Conservation (phyloP, 805 yeast genomes). For the Cyberlindnera sargentensis region DNA sequence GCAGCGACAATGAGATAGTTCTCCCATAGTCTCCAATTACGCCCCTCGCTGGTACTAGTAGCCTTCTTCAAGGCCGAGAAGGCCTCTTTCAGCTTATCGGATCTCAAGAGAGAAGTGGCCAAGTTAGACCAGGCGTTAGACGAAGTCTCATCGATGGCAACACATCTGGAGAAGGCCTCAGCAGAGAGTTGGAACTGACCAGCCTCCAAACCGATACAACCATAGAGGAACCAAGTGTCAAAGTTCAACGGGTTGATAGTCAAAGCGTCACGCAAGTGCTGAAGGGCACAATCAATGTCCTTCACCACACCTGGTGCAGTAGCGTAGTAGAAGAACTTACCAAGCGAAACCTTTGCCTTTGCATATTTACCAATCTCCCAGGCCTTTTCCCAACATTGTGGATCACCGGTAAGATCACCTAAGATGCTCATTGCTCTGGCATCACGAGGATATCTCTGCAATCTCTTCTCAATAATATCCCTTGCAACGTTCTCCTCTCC, state of each 20-base stretch:
- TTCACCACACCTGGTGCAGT: conserved; percentile 53
- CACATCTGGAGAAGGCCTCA: conserved; percentile 89
- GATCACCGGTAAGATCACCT: conserved; percentile 80
- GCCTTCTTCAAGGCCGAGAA: conserved; percentile 82
- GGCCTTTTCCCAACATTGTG: conserved; percentile 70
- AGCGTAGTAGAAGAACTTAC: conserved; percentile 66
- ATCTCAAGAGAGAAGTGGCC: conserved; percentile 66
- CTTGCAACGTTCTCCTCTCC: conserved; percentile 69
- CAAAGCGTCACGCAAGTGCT: conserved; percentile 69
- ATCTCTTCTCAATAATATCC: conserved; percentile 45
- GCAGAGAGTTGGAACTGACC: conserved; percentile 70
- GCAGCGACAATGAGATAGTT: conserved; percentile 79
- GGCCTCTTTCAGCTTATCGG: conserved; percentile 68
- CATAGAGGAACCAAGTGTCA: conserved; percentile 89
- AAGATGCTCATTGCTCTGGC: conserved; percentile 77
- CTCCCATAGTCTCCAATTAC: conserved; percentile 88
- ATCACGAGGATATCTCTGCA: conserved; percentile 56
- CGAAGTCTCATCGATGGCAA: conserved; percentile 73
- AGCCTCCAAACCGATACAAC: conserved; percentile 79
- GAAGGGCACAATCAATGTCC: conserved; percentile 47
- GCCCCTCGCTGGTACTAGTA: conserved; percentile 56
- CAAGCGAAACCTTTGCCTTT: conserved; percentile 79
- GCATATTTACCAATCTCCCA: conserved; percentile 84
- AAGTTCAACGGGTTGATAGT: conserved; percentile 64
- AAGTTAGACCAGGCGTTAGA: conserved; percentile 88